A percentile compares a stretch with the other conserved stretches of the same genome.
phyloP scores from a whole-genome alignment of 1,284 basidiomycete genomes.

The Ganoderma lingzhi region DNA sequence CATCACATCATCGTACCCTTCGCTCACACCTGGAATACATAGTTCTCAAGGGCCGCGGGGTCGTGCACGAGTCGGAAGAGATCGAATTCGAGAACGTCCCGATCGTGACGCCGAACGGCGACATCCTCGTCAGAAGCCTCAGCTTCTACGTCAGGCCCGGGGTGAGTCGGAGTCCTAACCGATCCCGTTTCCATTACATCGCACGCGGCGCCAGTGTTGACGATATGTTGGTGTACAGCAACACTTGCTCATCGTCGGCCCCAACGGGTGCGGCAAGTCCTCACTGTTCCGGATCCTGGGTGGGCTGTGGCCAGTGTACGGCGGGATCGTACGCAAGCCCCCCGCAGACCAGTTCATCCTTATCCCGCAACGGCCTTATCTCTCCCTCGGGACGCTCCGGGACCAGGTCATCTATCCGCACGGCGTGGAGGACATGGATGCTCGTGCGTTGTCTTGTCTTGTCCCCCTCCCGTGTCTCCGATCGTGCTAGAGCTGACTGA shows the following conservation, averaged over 20 bases:
- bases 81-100: slow-evolving; percentile 95
- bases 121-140: slow-evolving; percentile 85
- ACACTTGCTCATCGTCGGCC: slow-evolving; percentile 91
- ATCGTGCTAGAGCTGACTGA: neutral
- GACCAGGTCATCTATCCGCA: slow-evolving; percentile 95
- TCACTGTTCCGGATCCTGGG: slow-evolving; percentile 95
- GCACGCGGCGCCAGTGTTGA: neutral
- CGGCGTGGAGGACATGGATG: slow-evolving; percentile 78
- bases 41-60: slow-evolving; percentile 86
- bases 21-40: neutral
- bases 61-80: slow-evolving; percentile 85
- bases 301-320: slow-evolving; percentile 97
- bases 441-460: slow-evolving; percentile 54
- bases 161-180: slow-evolving; percentile 54
- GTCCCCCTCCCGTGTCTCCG: slow-evolving; percentile 10
- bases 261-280: slow-evolving; percentile 93
- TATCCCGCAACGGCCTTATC: slow-evolving; percentile 96
- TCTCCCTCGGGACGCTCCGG: slow-evolving; percentile 91
- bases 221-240: slow-evolving; percentile 54
- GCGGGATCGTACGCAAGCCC: slow-evolving; percentile 94
- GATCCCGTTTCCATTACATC: neutral
- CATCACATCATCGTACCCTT: neutral
- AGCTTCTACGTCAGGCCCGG: slow-evolving; percentile 93
- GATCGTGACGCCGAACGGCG: slow-evolving; percentile 96
- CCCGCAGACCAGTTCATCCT: slow-evolving; percentile 90